A percentile compares a stretch with the other conserved stretches of the same genome.
Conservation (phyloP, 2,329 filamentous ascomycete genomes). For the Fusarium phyllophilum region DNA sequence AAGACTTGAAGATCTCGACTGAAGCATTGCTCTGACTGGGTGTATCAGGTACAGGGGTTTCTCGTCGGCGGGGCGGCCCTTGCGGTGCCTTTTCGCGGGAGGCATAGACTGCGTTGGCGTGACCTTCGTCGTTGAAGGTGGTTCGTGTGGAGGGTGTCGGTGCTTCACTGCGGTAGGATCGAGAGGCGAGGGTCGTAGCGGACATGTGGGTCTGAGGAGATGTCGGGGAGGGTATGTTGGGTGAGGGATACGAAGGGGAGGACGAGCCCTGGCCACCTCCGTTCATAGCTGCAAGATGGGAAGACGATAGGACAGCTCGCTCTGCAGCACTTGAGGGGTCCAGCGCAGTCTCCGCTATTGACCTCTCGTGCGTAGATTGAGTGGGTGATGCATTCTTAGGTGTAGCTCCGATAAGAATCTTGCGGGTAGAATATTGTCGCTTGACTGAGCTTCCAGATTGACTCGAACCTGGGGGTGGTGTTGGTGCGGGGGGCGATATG, state of each 20-base stretch:
- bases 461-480: constrained; percentile 62
- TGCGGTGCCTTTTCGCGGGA: constrained; percentile 46
- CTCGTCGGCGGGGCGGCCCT: constrained; percentile 64
- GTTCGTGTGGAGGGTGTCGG: constrained; percentile 64
- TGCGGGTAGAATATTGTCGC: constrained; percentile 80
- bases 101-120: constrained; percentile 42
- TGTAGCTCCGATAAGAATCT: constrained; percentile 74
- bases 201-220: constrained; percentile 68
- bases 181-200: constrained; percentile 68
- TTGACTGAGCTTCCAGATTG: constrained; percentile 65
- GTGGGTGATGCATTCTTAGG: constrained; percentile 83
- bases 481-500: constrained; percentile 66
- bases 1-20: constrained; percentile 98
- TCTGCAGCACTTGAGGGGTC: constrained; percentile 76
- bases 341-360: constrained; percentile 70
- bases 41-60: constrained; percentile 71
- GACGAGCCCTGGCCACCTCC: constrained; percentile 66
- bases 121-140: constrained; percentile 65
- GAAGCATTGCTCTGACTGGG: constrained; percentile 66
- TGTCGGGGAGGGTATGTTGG: constrained; percentile 76
- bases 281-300: constrained; percentile 77
- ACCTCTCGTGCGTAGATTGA: constrained; percentile 74
- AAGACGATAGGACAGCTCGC: constrained; percentile 72
- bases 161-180: constrained; percentile 68
- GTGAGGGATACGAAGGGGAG: constrained; percentile 66